Percentiles rank a stretch among this genome's conserved stretches.
These are phyloP conservation scores for Botrytis galanthina DNA, from an alignment of 2,329 filamentous ascomycete species.

Conservation along the genomic window DNA sequence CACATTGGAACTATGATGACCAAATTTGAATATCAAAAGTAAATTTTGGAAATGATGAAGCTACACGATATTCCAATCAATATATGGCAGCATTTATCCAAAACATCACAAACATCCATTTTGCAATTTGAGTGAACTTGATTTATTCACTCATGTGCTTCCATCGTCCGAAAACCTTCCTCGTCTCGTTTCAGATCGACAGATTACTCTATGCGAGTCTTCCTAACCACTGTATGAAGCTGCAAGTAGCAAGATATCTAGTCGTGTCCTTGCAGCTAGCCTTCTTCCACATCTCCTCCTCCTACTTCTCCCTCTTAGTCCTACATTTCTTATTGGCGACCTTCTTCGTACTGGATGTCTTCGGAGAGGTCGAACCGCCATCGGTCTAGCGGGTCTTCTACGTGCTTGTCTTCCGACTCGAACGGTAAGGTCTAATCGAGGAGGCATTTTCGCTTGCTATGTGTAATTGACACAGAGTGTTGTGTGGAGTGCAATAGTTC, in stretches of 20 bases:
- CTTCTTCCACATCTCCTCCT: neutral
- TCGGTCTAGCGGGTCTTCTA: neutral
- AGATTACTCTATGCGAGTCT: neutral
- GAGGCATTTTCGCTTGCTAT: neutral
- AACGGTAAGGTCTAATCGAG: constrained; percentile 1
- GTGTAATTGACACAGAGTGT: neutral
- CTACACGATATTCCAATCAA: neutral
- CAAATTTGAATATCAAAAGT: constrained; percentile 42
- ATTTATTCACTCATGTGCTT: neutral
- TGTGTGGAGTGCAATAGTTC: neutral
- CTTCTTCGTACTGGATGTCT: constrained; percentile 4
- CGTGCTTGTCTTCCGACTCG: neutral
- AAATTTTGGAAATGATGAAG: neutral
- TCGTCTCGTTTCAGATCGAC: neutral
- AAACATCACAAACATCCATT: neutral
- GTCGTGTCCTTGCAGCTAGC: neutral
- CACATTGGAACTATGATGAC: constrained; percentile 50
- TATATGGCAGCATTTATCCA: neutral
- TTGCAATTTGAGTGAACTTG: neutral
- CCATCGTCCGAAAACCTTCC: neutral
- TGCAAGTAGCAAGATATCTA: neutral
- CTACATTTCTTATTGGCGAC: neutral
- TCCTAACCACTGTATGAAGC: constrained; percentile 11
- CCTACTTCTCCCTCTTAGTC: neutral
- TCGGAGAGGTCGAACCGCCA: neutral